Evolutionary conservation across 2,329 filamentous ascomycete genomes (phyloP).

Genomic region (Fusarium fracticaudum): DNA sequence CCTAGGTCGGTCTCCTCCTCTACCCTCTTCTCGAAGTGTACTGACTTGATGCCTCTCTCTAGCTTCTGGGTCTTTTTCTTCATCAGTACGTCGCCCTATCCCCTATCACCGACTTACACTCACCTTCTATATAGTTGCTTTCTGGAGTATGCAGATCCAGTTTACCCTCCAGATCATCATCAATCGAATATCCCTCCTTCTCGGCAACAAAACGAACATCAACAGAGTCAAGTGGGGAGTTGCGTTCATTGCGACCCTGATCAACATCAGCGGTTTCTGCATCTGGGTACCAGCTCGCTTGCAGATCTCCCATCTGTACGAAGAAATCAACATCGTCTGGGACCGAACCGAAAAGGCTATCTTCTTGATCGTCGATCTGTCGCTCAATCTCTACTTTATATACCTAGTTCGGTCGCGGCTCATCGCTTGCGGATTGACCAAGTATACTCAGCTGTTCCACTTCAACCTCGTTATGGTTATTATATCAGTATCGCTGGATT

Average conservation of each 20-base stretch:
- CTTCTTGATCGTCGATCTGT: slow-evolving; percentile 21
- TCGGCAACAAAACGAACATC: slow-evolving; percentile 18
- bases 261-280: slow-evolving; percentile 30
- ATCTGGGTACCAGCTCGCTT: slow-evolving; percentile 28
- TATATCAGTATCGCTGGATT: slow-evolving; percentile 23
- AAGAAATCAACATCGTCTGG: slow-evolving; percentile 32
- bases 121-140: slow-evolving; percentile 1
- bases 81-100: slow-evolving; percentile 4
- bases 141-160: slow-evolving; percentile 34
- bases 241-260: slow-evolving; percentile 9
- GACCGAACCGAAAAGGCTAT: slow-evolving; percentile 30
- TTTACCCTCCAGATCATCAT: slow-evolving; percentile 33
- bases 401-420: slow-evolving; percentile 25
- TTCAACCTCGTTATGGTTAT: slow-evolving; percentile 27
- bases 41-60: not conserved
- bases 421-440: slow-evolving; percentile 19
- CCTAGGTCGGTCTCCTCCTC: slow-evolving; percentile 1
- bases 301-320: slow-evolving; percentile 16
- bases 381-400: slow-evolving; percentile 31
- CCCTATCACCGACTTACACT: not conserved
- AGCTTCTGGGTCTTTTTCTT: slow-evolving; percentile 35
- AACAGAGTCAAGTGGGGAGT: slow-evolving; percentile 24
- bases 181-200: slow-evolving; percentile 26
- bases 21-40: rapidly evolving
- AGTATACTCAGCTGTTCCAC: slow-evolving; percentile 19